Evolutionary conservation across 2,329 filamentous ascomycete species (phyloP).

Genomic region (Hypoxylon sp.): DNA sequence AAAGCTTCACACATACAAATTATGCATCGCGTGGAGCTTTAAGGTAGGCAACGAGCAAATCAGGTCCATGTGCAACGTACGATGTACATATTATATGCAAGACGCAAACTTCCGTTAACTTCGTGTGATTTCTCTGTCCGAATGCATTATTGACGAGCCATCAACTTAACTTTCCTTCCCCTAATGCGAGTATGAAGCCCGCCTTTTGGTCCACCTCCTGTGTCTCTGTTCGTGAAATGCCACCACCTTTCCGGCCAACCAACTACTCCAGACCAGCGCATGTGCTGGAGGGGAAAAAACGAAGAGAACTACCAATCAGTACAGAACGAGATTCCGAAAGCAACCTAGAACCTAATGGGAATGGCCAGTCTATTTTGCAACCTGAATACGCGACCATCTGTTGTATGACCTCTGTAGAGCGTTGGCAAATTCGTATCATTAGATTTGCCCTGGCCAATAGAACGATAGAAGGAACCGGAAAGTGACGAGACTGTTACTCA

Average conservation of each 20-base stretch:
- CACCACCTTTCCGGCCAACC: constrained; percentile 35
- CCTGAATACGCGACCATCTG: constrained; percentile 37
- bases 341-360: constrained; percentile 45
- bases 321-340: constrained; percentile 47
- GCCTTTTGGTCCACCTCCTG: constrained; percentile 31
- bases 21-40: constrained; percentile 2
- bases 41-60: constrained; percentile 18
- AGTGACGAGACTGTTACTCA: constrained; percentile 22
- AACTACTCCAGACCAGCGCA: constrained; percentile 39
- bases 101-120: constrained; percentile 31
- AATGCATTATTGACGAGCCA: constrained; percentile 37
- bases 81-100: constrained; percentile 41
- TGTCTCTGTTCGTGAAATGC: constrained; percentile 38
- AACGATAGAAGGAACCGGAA: constrained; percentile 22
- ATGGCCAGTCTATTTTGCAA: constrained; percentile 48
- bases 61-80: constrained; percentile 36
- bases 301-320: constrained; percentile 48
- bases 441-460: constrained; percentile 27
- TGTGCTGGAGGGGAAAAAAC: constrained; percentile 41
- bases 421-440: constrained; percentile 40
- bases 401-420: constrained; percentile 43
- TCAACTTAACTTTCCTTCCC: constrained; percentile 35
- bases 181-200: constrained; percentile 33
- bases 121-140: constrained; percentile 39
- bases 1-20: constrained; percentile 1